phyloP scores from a whole-genome alignment of 768 basidiomycete genomes.

The Imleria badia region DNA sequence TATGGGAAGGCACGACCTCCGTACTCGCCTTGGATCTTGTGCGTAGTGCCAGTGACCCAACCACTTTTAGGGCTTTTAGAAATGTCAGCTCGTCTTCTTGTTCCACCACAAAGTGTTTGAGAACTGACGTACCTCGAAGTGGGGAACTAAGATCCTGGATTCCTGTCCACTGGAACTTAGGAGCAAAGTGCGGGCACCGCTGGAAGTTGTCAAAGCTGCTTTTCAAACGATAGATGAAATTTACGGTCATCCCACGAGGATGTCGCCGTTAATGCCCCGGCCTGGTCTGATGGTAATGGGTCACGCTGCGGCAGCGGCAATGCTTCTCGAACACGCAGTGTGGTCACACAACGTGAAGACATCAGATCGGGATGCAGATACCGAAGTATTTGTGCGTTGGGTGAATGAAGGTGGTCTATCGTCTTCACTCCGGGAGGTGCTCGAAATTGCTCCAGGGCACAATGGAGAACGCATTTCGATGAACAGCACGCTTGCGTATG shows the following conservation, averaged over 20 bases:
- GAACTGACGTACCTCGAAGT: conserved; percentile 37
- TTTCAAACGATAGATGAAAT: conserved; percentile 40
- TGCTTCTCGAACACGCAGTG: conserved; percentile 66
- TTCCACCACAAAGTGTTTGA: background rate
- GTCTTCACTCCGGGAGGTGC: conserved; percentile 26
- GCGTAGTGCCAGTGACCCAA: conserved; percentile 49
- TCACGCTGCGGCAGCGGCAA: conserved; percentile 49
- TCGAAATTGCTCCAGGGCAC: background rate
- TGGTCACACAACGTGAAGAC: conserved; percentile 46
- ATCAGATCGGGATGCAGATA: conserved; percentile 41
- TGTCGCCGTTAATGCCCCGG: conserved; percentile 50
- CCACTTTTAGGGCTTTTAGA: conserved; percentile 45
- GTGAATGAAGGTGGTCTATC: conserved; percentile 39
- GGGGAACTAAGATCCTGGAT: conserved; percentile 46
- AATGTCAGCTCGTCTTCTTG: conserved; percentile 39
- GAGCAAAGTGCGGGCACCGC: conserved; percentile 25
- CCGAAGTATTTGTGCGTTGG: conserved; percentile 57
- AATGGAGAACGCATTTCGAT: conserved; percentile 7
- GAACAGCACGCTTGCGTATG: conserved; percentile 20
- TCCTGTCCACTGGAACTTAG: conserved; percentile 41
- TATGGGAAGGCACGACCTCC: conserved; percentile 77
- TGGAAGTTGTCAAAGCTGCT: conserved; percentile 38
- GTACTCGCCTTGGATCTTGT: conserved; percentile 69
- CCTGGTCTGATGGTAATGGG: conserved; percentile 61
- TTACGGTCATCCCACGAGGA: conserved; percentile 36